Conservation (phyloP, 768 basidiomycete genomes). For the Tricholoma terreum region DNA sequence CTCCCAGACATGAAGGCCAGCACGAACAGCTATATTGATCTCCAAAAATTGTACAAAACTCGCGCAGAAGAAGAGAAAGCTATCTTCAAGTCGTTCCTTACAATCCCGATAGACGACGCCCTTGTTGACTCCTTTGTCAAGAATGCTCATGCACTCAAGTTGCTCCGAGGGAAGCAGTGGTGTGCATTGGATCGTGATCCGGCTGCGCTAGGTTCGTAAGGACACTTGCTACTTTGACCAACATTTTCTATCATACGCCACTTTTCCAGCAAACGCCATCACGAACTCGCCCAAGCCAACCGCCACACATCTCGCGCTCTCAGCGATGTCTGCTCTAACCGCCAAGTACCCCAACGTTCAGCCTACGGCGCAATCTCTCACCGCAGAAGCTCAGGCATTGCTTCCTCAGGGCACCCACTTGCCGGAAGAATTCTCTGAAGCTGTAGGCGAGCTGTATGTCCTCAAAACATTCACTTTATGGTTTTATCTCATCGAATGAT, state of each 20-base stretch:
- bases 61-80: slow-evolving; percentile 71
- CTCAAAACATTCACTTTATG: not conserved
- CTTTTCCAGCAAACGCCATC: slow-evolving; percentile 38
- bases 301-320: slow-evolving; percentile 71
- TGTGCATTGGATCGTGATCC: slow-evolving; percentile 52
- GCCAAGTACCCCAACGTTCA: slow-evolving; percentile 27
- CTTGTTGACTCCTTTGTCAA: slow-evolving; percentile 72
- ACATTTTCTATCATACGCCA: not conserved
- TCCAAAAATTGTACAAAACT: slow-evolving; percentile 83
- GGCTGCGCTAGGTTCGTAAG: slow-evolving; percentile 44
- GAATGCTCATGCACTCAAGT: slow-evolving; percentile 71
- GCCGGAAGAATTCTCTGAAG: slow-evolving; percentile 53
- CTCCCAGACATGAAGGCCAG: slow-evolving; percentile 97
- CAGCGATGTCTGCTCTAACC: slow-evolving; percentile 45
- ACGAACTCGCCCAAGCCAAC: slow-evolving; percentile 49
- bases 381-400: slow-evolving; percentile 45
- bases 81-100: slow-evolving; percentile 48
- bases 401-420: slow-evolving; percentile 49
- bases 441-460: slow-evolving; percentile 78
- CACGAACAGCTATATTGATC: slow-evolving; percentile 74
- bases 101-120: slow-evolving; percentile 44
- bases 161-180: slow-evolving; percentile 64
- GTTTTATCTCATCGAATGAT: not conserved
- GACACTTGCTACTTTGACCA: not conserved
- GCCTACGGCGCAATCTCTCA: slow-evolving; percentile 52